Evolutionary conservation across 2,329 filamentous ascomycete species (phyloP).

Genomic region (Biscogniauxia marginata): DNA sequence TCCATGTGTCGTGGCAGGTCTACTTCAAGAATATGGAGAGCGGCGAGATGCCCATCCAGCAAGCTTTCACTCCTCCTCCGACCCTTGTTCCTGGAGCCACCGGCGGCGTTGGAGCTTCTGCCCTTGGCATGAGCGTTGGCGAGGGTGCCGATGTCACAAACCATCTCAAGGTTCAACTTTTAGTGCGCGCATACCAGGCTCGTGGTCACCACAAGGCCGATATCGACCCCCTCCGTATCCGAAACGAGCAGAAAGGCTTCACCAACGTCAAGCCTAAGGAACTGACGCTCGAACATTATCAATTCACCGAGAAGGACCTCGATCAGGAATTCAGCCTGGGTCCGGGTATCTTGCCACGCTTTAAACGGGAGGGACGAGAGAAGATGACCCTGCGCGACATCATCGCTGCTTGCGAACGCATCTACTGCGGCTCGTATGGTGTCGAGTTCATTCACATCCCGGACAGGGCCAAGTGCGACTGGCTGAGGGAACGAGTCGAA

Average conservation of each 20-base stretch:
- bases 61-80: constrained; percentile 94
- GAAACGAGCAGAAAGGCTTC: constrained; percentile 79
- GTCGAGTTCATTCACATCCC: constrained; percentile 99
- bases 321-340: constrained; percentile 90
- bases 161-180: constrained; percentile 95
- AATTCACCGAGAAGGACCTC: constrained; percentile 91
- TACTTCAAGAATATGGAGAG: constrained; percentile 99
- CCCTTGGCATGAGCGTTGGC: constrained; percentile 62
- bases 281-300: constrained; percentile 88
- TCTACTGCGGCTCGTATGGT: constrained; percentile 97
- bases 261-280: constrained; percentile 89
- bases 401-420: constrained; percentile 85
- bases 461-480: constrained; percentile 95
- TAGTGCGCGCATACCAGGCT: constrained; percentile 96
- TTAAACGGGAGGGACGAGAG: constrained; percentile 81
- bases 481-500: constrained; percentile 93
- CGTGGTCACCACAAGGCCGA: constrained; percentile 97
- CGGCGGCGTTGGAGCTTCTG: constrained; percentile 74
- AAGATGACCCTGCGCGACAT: constrained; percentile 98
- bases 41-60: constrained; percentile 94
- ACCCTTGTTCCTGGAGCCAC: constrained; percentile 82
- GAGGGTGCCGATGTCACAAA: constrained; percentile 84
- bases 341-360: constrained; percentile 91
- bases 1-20: constrained; percentile 97
- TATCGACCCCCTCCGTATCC: constrained; percentile 93